Evolutionary conservation across 192 early-diverging fungal species (phyloP).

Genomic region (Backusella australiensis): DNA sequence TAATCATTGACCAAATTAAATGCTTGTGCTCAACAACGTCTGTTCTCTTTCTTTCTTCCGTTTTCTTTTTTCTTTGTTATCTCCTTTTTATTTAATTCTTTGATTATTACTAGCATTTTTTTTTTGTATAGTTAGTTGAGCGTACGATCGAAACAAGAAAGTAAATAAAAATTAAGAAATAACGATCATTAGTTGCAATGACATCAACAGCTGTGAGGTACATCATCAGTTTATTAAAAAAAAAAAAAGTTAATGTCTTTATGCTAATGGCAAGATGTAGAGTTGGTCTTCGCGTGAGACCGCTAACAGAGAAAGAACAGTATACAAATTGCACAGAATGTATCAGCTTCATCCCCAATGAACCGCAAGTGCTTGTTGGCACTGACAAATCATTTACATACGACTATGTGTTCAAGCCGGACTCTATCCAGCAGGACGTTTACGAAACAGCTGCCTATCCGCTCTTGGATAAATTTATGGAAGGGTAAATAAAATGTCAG

Average conservation of each 20-base stretch:
- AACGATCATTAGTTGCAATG: slow-evolving; percentile 2
- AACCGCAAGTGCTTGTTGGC: slow-evolving; percentile 61
- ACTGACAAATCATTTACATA: slow-evolving; percentile 66
- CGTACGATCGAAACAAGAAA: not conserved
- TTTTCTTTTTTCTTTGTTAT: slow-evolving; percentile 15
- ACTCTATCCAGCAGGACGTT: slow-evolving; percentile 52
- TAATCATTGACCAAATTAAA: not conserved
- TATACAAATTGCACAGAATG: slow-evolving; percentile 64
- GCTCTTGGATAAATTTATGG: slow-evolving; percentile 65
- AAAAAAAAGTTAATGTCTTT: not conserved
- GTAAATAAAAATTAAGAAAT: not conserved
- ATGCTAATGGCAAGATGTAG: slow-evolving; percentile 24
- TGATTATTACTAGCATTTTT: not conserved
- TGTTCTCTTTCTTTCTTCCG: not conserved
- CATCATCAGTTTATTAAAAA: not conserved
- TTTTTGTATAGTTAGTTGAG: not conserved
- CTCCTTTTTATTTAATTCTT: not conserved
- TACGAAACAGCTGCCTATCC: slow-evolving; percentile 58
- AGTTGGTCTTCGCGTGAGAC: slow-evolving; percentile 80
- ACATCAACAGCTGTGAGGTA: slow-evolving; percentile 40
- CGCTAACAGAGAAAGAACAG: slow-evolving; percentile 71
- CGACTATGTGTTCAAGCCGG: slow-evolving; percentile 65
- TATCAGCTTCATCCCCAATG: slow-evolving; percentile 53
- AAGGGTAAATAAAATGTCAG: slow-evolving; percentile 56
- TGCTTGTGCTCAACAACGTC: slow-evolving; percentile 3